Base-by-base conservation (phyloP, 1,284 basidiomycete genomes). In the Irpex lacteus region DNA sequence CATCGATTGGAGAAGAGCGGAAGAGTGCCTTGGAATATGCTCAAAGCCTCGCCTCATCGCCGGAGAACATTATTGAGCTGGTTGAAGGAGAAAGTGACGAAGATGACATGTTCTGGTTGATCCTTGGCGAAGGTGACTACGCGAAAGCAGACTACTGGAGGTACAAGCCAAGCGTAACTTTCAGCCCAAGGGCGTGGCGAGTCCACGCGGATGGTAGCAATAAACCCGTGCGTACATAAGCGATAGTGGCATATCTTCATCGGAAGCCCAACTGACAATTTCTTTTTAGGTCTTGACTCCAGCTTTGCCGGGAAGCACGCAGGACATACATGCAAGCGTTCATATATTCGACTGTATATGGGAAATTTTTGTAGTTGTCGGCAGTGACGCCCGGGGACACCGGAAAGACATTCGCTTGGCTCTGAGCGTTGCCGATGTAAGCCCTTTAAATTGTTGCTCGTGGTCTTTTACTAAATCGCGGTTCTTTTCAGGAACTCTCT, bases 71-170 rank as follows among this genome's bases (percentile, higher is more conserved):
- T 21, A 74, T 84, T 6, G 86, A 89, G 65, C 79, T 92, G 5
- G 68, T 73, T 2, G 89, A 93, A 70, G 85, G 85, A n/a, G 82
- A 85, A 68, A 82, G 82, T 60, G 82, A 83, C 32, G 75, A 81
- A 32, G 88, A 92, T 62, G 89, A 92, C 63, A 86, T 92, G 83
- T 92, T 94, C 71, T 92, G 91, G 89, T 87, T 91, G 85, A 83
- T 90, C 55, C 79, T 94, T 8, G 91, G 91, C 7, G 84, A 91
- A 21, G 85, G 86, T 0, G 81, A 82, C 1, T 91, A 87, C 71
- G 90, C 90, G 3, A 85, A 82, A 55, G 91, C 91, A 1, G 85
- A 92, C 69, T 89, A 93, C 72, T 94, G 91, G 91, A 82, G 75
- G 68, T 94, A 89, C 88, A 81, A 87, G 69, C 75, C 76, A 15